Evolutionary conservation across 1,284 basidiomycete species (phyloP).

Genomic region (Naganishia albida): DNA sequence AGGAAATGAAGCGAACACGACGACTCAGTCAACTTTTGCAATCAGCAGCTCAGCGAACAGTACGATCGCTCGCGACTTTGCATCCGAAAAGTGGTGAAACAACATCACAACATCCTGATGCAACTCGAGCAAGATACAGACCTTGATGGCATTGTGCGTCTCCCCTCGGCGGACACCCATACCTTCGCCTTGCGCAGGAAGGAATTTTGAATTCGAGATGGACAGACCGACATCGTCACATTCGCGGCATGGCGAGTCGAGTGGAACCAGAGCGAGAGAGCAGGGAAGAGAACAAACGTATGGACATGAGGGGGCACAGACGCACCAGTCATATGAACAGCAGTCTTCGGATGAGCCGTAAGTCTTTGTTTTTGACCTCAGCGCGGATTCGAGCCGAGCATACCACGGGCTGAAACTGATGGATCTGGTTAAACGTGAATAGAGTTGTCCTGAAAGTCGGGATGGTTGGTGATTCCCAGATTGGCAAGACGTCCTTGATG

Average conservation of each 20-base stretch:
- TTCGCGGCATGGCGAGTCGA: conserved; percentile 12
- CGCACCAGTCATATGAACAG: conserved; percentile 3
- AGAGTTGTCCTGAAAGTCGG: conserved; percentile 92
- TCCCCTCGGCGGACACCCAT: no score
- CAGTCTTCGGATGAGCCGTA: conserved; percentile 21
- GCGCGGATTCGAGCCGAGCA: not conserved
- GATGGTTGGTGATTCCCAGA: conserved; percentile 98
- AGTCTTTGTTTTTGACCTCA: not conserved
- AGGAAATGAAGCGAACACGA: not conserved
- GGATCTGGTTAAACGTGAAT: no score
- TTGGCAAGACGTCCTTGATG: conserved; percentile 97
- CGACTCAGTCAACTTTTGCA: not conserved
- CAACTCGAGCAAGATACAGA: not conserved
- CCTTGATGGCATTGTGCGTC: not conserved
- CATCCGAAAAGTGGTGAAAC: not conserved
- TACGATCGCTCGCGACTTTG: not conserved
- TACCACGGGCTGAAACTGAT: no score
- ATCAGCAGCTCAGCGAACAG: not conserved
- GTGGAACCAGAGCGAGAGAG: conserved; percentile 10
- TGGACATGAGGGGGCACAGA: conserved; percentile 6
- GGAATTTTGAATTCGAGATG: not conserved
- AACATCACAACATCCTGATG: not conserved
- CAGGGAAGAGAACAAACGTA: conserved; percentile 11
- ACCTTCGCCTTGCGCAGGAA: no score
- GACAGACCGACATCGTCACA: conserved; percentile 20